phyloP scores from a whole-genome alignment of 371 early-diverging fungal species.

The Rhizopus delemar region DNA sequence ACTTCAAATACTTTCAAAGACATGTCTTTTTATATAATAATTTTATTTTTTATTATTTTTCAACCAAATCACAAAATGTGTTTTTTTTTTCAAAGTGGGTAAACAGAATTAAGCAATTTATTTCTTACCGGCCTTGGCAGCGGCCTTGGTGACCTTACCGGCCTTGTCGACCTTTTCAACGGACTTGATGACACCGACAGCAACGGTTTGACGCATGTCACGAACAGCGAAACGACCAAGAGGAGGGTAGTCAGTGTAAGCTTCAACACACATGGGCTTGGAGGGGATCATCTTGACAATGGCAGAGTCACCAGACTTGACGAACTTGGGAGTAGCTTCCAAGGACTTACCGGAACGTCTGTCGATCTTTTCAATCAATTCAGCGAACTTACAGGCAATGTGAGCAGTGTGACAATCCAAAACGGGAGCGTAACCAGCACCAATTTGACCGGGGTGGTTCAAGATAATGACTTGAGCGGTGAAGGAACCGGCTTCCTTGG shows the following conservation, averaged over 20 bases:
- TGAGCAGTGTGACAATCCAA: conserved; percentile 97
- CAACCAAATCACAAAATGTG: neutral
- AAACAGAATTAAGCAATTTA: conserved; percentile 38
- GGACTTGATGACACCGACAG: conserved; percentile 95
- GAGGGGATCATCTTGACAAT: conserved; percentile 93
- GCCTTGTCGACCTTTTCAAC: conserved; percentile 81
- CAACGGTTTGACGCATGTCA: conserved; percentile 94
- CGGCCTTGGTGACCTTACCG: conserved; percentile 69
- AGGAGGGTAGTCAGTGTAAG: conserved; percentile 91
- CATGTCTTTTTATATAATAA: too few species aligned
- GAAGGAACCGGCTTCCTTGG: conserved; percentile 91
- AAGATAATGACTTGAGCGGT: conserved; percentile 94
- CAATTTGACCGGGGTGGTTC: conserved; percentile 95
- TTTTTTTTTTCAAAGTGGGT: neutral
- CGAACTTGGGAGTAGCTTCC: conserved; percentile 65
- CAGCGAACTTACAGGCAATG: conserved; percentile 92
- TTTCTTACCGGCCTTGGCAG: conserved; percentile 74
- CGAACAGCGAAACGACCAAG: conserved; percentile 97
- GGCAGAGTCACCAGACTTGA: conserved; percentile 94
- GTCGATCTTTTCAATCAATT: conserved; percentile 93
- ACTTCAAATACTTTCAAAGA: too few species aligned
- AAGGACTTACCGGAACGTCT: conserved; percentile 86
- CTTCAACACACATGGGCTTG: conserved; percentile 97
- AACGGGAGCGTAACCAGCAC: conserved; percentile 89
- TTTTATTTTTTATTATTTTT: neutral